These are phyloP conservation scores for Lactarius evosmus DNA, from an alignment of 768 basidiomycete species.

Conservation along the genomic window DNA sequence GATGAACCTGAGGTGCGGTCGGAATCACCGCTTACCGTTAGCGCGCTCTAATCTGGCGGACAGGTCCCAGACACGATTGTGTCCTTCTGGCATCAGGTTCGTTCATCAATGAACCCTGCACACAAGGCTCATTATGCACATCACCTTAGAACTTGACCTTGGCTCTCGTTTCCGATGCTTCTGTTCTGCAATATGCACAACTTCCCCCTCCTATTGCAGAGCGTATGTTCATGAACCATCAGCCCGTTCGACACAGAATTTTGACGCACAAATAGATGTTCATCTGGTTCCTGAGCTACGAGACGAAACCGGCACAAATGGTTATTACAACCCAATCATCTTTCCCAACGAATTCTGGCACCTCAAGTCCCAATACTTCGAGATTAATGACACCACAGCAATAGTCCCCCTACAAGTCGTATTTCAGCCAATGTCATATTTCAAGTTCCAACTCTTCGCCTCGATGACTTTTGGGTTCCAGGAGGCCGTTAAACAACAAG, in stretches of 20 bases:
- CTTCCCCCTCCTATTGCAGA: conserved; percentile 59
- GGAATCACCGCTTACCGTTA: conserved; percentile 7
- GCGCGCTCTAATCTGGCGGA: background rate
- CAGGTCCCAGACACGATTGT: conserved; percentile 42
- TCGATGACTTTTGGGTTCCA: conserved; percentile 84
- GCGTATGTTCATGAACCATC: conserved; percentile 46
- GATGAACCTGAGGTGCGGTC: conserved; percentile 50
- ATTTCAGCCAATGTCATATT: conserved; percentile 80
- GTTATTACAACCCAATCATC: conserved; percentile 81
- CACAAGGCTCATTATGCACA: conserved; percentile 15
- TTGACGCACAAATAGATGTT: conserved; percentile 47
- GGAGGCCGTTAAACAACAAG: conserved; percentile 77
- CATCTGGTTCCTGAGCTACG: conserved; percentile 56
- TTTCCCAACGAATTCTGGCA: conserved; percentile 98
- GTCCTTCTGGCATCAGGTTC: conserved; percentile 80
- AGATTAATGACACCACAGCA: conserved; percentile 82
- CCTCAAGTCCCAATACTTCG: conserved; percentile 72
- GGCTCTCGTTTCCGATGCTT: conserved; percentile 74
- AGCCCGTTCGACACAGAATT: conserved; percentile 16
- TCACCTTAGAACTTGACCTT: conserved; percentile 74
- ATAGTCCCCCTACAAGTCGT: conserved; percentile 75
- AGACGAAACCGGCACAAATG: conserved; percentile 61
- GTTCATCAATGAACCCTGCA: conserved; percentile 25
- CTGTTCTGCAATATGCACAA: conserved; percentile 48
- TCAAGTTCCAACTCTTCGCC: conserved; percentile 86